Conservation (phyloP, 2,329 filamentous ascomycete species). For the Chrysosporium queenslandicum region DNA sequence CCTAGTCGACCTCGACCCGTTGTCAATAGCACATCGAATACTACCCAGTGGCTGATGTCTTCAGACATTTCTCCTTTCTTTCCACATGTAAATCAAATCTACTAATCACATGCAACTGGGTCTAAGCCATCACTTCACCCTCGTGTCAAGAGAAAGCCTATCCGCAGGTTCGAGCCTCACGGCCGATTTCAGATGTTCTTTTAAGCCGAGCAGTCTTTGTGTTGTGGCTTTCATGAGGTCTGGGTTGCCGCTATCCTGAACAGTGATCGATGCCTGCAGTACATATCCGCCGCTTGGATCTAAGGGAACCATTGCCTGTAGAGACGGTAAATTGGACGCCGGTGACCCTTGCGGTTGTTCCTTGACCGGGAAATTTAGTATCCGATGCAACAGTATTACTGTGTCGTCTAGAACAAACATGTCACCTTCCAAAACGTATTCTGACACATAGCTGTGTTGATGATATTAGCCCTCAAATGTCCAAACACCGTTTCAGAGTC, state of each 20-base stretch:
- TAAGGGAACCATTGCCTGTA: slow-evolving; percentile 40
- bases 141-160: slow-evolving; percentile 49
- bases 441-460: slow-evolving; percentile 40
- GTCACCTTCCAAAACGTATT: slow-evolving; percentile 49
- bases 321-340: slow-evolving; percentile 33
- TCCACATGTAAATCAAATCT: neutral
- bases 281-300: slow-evolving; percentile 50
- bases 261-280: slow-evolving; percentile 48
- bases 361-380: slow-evolving; percentile 39
- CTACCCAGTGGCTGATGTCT: too few relatives aligned
- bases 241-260: slow-evolving; percentile 47
- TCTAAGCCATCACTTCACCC: slow-evolving; percentile 41
- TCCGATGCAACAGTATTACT: slow-evolving; percentile 47
- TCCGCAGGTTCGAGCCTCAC: slow-evolving; percentile 50
- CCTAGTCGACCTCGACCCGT: too few relatives aligned
- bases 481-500: neutral
- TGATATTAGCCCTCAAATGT: neutral
- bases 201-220: slow-evolving; percentile 46
- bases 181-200: slow-evolving; percentile 45
- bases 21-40: too few relatives aligned
- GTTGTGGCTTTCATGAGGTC: slow-evolving; percentile 46
- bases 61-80: too few relatives aligned
- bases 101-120: slow-evolving; percentile 1
- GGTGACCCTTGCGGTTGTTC: slow-evolving; percentile 26
- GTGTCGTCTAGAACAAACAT: slow-evolving; percentile 50